Evolutionary conservation across 495 filamentous ascomycete species (phyloP), one percentile per base, ranked within the genome.

Genomic region (Lentithecium fluviatile): DNA sequence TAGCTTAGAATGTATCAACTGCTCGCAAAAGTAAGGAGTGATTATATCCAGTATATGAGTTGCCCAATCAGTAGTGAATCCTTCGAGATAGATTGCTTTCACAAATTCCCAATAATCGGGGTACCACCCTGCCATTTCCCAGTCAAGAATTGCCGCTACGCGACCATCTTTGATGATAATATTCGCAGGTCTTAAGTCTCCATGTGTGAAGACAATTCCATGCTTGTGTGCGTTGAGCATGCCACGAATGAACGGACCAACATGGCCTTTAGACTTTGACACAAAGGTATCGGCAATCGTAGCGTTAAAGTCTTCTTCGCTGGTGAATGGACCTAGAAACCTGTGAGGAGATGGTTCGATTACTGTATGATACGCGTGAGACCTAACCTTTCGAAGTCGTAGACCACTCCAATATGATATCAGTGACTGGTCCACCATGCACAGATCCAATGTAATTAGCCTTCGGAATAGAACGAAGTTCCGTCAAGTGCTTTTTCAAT

Each of bases 91-190:
- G 17, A 52, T 36, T 5, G 50, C 50, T 45, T 68, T 65, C 2
- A 42, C 37, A 40, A 68, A 66, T 20, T 69, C 66, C 58, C 64
- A 69, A 36, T 66, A 63, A 2, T 66, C 66, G 11, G 64, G 58
- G 36, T 63, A 67, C 58, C 58, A 69, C 25, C 64, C 66, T 23
- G 64, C 40, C 17, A 47, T 53, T 26, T 69, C 63, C 66, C 66
- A 67, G 34, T 69, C 66, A 17, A 66, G 6, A 5, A 69, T 36
- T 38, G 48, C 64, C n/a, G 40, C 25, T 15, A 63, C 46, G 7
- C 42, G 45, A 26, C 51, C 64, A 17, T 56, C 36, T 21, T 49
- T 38, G 49, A 69, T 37, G 23, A 64, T 53, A 34, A 67, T 61
- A 37, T 69, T 64, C 1, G 21, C 42, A 20, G 37, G 54, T 26